These are phyloP conservation scores for Cetradonia linearis DNA, from an alignment of 495 filamentous ascomycete species.

Conservation along the genomic window DNA sequence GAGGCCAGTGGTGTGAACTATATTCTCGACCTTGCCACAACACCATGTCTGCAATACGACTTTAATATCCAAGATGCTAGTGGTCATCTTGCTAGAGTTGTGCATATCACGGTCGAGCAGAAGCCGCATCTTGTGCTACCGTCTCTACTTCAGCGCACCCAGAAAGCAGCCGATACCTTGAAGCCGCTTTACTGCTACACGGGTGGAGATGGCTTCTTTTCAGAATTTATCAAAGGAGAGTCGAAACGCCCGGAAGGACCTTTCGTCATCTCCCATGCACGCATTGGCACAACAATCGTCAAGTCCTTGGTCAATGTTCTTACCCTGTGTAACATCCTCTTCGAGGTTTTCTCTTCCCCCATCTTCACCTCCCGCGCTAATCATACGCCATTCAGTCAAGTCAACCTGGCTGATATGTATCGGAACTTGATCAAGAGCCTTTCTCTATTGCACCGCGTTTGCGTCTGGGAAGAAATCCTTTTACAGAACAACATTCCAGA, in stretches of 20 bases:
- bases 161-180: constrained; percentile 56
- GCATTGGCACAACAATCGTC: constrained; percentile 59
- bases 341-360: constrained; percentile 57
- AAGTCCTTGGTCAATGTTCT: constrained; percentile 70
- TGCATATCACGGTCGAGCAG: constrained; percentile 70
- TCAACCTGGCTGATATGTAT: constrained; percentile 77
- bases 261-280: constrained; percentile 26
- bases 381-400: constrained; percentile 52
- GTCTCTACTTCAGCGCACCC: constrained; percentile 63
- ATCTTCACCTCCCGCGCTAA: constrained; percentile 50
- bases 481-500: constrained; percentile 58
- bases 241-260: constrained; percentile 22
- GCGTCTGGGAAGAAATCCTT: constrained; percentile 73
- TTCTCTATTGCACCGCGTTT: constrained; percentile 63
- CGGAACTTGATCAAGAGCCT: constrained; percentile 54
- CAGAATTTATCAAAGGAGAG: constrained; percentile 41
- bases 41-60: constrained; percentile 65
- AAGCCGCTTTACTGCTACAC: constrained; percentile 49
- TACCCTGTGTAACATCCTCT: constrained; percentile 59
- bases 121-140: constrained; percentile 75
- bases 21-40: constrained; percentile 71
- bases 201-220: constrained; percentile 52
- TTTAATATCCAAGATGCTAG: constrained; percentile 58
- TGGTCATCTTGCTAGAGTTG: constrained; percentile 57
- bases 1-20: constrained; percentile 70